These are phyloP conservation scores for Pulveroboletus sp. DNA, from an alignment of 768 basidiomycete species.

Conservation along the genomic window DNA sequence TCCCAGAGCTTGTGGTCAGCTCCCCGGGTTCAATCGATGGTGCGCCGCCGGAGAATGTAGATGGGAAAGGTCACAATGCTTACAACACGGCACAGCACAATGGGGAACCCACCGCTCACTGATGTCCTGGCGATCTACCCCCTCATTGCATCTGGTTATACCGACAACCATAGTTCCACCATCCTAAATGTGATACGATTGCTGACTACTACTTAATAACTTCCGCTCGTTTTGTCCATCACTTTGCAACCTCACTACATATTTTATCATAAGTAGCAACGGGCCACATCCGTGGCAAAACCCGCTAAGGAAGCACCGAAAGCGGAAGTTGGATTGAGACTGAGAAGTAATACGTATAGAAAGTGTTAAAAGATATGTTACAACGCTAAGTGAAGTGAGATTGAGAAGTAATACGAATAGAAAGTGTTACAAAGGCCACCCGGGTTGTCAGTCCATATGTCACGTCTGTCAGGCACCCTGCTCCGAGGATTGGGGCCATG, in stretches of 20 bases:
- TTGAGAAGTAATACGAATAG: too few species aligned
- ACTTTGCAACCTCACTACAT: constrained; percentile 6
- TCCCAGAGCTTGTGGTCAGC: constrained; percentile 34
- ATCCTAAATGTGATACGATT: constrained; percentile 1
- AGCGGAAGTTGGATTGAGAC: too few species aligned
- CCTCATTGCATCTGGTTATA: neutral
- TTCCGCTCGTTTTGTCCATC: constrained; percentile 17
- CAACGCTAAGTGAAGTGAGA: too few species aligned
- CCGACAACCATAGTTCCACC: neutral
- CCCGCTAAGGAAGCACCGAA: too few species aligned
- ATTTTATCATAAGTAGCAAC: constrained; percentile 7
- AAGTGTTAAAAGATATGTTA: too few species aligned
- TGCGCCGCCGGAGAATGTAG: constrained; percentile 14
- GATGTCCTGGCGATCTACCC: neutral
- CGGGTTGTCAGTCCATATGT: too few species aligned
- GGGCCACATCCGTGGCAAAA: too few species aligned
- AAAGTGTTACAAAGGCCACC: too few species aligned
- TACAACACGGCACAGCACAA: constrained; percentile 20
- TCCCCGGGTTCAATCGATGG: constrained; percentile 33
- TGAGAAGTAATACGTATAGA: too few species aligned
- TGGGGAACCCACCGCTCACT: constrained; percentile 21
- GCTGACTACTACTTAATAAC: neutral
- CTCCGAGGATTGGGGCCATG: too few species aligned
- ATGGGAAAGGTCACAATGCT: constrained; percentile 12
- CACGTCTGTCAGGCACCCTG: too few species aligned